A percentile compares a stretch with the other conserved stretches of the same genome.
Evolutionary conservation across 2,329 filamentous ascomycete species (phyloP).

Genomic region (Botrytis porri): DNA sequence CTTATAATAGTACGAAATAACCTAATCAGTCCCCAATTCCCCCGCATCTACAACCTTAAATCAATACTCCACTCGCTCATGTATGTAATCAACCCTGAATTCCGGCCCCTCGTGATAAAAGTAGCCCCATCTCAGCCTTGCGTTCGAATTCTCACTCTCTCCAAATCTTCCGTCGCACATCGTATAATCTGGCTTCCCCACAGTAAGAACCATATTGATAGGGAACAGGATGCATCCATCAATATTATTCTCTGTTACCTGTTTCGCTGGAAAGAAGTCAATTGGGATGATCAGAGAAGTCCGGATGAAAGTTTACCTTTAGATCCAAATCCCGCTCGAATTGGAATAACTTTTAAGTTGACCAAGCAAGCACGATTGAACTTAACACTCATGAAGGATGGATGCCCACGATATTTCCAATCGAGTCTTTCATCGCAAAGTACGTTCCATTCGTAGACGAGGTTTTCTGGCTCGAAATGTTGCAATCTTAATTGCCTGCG

Average conservation of each 20-base stretch:
- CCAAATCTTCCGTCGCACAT: background rate
- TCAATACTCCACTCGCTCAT: slow-evolving; percentile 20
- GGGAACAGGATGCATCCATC: background rate
- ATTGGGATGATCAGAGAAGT: background rate
- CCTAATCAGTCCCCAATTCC: too few relatives aligned
- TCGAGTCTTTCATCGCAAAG: slow-evolving; percentile 21
- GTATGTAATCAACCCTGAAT: slow-evolving; percentile 22
- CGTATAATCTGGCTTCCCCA: slow-evolving; percentile 9
- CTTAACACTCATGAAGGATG: slow-evolving; percentile 18
- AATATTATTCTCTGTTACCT: background rate
- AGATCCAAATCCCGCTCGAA: slow-evolving; percentile 18
- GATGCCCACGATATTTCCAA: slow-evolving; percentile 13
- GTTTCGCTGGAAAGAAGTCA: slow-evolving; percentile 2
- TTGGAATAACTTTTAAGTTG: slow-evolving; percentile 22
- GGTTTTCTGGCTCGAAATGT: slow-evolving; percentile 22
- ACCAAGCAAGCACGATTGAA: slow-evolving; percentile 23
- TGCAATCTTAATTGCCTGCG: slow-evolving; percentile 12
- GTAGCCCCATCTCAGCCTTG: slow-evolving; percentile 3
- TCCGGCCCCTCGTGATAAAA: slow-evolving; percentile 22
- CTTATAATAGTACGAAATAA: too few relatives aligned
- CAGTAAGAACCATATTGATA: background rate
- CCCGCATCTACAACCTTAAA: too few relatives aligned
- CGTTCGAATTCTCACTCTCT: background rate
- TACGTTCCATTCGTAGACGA: slow-evolving; percentile 25
- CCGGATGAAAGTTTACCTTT: background rate